Base-by-base conservation (phyloP, 164 flowering plant genomes). In the Annona cherimola region DNA sequence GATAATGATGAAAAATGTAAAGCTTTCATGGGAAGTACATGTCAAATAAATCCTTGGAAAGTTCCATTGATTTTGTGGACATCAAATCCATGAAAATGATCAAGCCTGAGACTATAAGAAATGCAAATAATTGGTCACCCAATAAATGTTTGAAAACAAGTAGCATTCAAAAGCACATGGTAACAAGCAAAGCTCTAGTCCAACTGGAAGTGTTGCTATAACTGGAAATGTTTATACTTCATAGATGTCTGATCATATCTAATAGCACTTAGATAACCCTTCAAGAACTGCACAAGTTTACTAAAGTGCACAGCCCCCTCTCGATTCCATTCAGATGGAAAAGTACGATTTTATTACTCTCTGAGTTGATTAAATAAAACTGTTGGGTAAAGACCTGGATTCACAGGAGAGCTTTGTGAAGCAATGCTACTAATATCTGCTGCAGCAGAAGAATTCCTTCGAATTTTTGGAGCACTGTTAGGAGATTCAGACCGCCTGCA, bases 391-490 rank as follows among this genome's bases (percentile, higher is more conserved):
- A 20, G 74, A 91, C 99, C 97, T 88, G 88, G 78, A 79, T 83
- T 86, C 43, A 73, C 62, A 71, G 88, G 60, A 71, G 73, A 11
- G 68, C 66, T 14, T 75, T 85, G 87, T 67, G 87, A 77, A 71
- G 84, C 67, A 46, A 88, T 76, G 61, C 73, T 83, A 69, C 75
- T 81, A 19, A 96, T 81, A 76, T 86, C 83, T 72, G 90, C 87
- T 50, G 98, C 76, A 65, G 84, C 82, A 74, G 99, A 93, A 42
- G 90, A 86, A 85, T 90, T 84, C 81, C 98, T 86, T 4, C 97
- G 91, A 66, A 86, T 84, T 80, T 79, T 88, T 42, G 86, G 82
- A 76, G 84, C 81, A 80, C 74, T 78, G 67, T 20, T 67, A 42
- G 81, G 67, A 19, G 78, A 77, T 75, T 90, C 95, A 16, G 63